phyloP scores from a whole-genome alignment of 2,329 filamentous ascomycete genomes.

The Fusarium sp. region DNA sequence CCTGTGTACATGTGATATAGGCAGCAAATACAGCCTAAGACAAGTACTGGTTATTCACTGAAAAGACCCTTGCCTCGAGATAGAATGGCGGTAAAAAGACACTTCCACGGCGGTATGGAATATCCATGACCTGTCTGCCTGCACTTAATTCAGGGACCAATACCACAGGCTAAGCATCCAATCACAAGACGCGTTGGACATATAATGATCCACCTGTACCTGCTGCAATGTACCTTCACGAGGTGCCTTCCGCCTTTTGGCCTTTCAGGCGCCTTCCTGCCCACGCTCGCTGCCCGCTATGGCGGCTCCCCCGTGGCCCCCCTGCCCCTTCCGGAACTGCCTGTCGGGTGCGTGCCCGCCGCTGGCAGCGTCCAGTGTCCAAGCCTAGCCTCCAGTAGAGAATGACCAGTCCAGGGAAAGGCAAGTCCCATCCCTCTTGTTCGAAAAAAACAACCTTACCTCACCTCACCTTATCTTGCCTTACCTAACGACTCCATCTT shows the following conservation, averaged over 20 bases:
- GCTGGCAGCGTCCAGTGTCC: constrained; percentile 21
- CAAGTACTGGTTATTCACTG: constrained; percentile 23
- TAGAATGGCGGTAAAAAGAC: constrained; percentile 38
- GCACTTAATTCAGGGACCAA: constrained; percentile 37
- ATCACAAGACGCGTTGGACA: constrained; percentile 14
- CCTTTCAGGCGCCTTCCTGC: constrained; percentile 33
- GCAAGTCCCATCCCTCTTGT: constrained; percentile 34
- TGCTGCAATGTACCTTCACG: constrained; percentile 20
- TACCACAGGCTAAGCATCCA: constrained; percentile 16
- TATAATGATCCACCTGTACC: constrained; percentile 18
- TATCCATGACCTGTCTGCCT: constrained; percentile 16
- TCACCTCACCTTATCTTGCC: constrained; percentile 5
- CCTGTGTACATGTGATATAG: constrained; percentile 22
- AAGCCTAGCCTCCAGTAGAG: not conserved
- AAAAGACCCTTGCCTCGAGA: not conserved
- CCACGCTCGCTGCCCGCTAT: constrained; percentile 21
- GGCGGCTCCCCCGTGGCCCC: constrained; percentile 12
- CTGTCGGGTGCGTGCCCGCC: constrained; percentile 19
- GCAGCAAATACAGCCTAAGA: constrained; percentile 2
- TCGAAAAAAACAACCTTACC: constrained; percentile 40
- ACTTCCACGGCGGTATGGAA: constrained; percentile 19
- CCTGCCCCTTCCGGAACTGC: constrained; percentile 34
- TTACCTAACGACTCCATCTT: constrained; percentile 44
- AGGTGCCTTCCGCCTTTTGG: constrained; percentile 29
- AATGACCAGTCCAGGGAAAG: constrained; percentile 11